A percentile compares a stretch with the other conserved stretches of the same genome.
Conservation (phyloP, 345 rosid species). For the Dovyalis caffra region DNA sequence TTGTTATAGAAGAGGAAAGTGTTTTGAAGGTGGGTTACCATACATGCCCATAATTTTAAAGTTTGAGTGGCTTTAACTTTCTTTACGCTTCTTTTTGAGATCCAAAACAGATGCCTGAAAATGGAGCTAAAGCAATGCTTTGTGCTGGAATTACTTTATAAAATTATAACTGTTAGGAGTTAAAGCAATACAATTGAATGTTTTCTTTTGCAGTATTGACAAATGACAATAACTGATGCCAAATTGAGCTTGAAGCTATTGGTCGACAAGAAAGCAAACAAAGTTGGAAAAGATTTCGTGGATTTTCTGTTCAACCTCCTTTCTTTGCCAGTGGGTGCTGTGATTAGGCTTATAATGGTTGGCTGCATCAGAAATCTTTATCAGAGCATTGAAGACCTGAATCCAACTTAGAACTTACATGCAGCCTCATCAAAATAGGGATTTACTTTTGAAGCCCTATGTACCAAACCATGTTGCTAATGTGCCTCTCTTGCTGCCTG, state of each 20-base stretch:
- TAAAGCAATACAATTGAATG: too few relatives aligned
- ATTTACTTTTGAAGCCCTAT: conserved; percentile 1
- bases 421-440: conserved; percentile 11
- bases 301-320: conserved; percentile 31
- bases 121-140: neutral
- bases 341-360: conserved; percentile 6
- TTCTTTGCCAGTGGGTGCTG: conserved; percentile 19
- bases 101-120: neutral
- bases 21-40: neutral
- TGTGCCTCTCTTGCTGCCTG: conserved; percentile 5
- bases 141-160: too few relatives aligned
- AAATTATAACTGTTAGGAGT: too few relatives aligned
- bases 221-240: neutral
- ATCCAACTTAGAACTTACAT: conserved; percentile 10
- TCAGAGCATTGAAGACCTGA: conserved; percentile 12
- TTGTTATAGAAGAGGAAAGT: neutral
- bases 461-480: too few relatives aligned
- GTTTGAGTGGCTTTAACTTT: too few relatives aligned
- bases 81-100: neutral
- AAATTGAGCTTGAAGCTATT: conserved; percentile 15
- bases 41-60: too few relatives aligned
- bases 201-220: neutral
- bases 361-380: conserved; percentile 23
- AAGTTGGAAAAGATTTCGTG: conserved; percentile 30
- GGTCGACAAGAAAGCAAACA: conserved; percentile 10